These are phyloP conservation scores for Colletotrichum costaricense DNA, from an alignment of 2,329 filamentous ascomycete species.

Conservation along the genomic window DNA sequence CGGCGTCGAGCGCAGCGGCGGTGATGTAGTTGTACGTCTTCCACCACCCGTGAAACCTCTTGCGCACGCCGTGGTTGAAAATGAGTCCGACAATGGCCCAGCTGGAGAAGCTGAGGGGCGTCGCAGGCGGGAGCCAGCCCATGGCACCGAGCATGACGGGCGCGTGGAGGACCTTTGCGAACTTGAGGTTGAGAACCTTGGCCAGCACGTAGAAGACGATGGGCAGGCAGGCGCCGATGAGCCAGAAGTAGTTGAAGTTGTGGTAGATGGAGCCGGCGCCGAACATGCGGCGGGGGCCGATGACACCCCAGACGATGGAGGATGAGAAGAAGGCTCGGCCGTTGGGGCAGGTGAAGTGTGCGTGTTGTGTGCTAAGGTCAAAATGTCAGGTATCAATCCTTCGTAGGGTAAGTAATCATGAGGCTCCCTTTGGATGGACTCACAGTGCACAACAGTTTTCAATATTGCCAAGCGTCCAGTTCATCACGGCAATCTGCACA, in stretches of 20 bases:
- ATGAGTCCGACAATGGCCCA: constrained; percentile 69
- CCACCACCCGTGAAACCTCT: constrained; percentile 70
- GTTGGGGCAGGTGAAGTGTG: constrained; percentile 54
- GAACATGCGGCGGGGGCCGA: constrained; percentile 68
- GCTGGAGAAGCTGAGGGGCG: constrained; percentile 67
- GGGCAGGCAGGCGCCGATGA: constrained; percentile 61
- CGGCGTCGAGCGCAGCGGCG: constrained; percentile 52
- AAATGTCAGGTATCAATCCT: not conserved
- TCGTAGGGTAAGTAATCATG: not conserved
- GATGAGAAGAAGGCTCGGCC: constrained; percentile 60
- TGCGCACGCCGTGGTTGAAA: constrained; percentile 68
- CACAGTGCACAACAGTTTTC: constrained; percentile 51
- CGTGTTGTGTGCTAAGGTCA: constrained; percentile 49
- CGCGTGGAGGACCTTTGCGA: constrained; percentile 63
- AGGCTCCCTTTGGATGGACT: not conserved
- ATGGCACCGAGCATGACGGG: constrained; percentile 69
- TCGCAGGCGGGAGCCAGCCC: constrained; percentile 67
- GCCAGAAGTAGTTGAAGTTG: constrained; percentile 36
- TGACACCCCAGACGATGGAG: constrained; percentile 68
- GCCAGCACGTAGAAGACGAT: constrained; percentile 57
- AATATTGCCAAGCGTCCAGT: constrained; percentile 55
- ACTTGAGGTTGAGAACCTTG: constrained; percentile 40
- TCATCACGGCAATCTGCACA: constrained; percentile 53
- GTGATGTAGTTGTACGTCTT: constrained; percentile 55
- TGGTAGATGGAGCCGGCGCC: constrained; percentile 49